Evolutionary conservation across 1,284 basidiomycete genomes (phyloP).

Genomic region (Boletus semigastroideus): DNA sequence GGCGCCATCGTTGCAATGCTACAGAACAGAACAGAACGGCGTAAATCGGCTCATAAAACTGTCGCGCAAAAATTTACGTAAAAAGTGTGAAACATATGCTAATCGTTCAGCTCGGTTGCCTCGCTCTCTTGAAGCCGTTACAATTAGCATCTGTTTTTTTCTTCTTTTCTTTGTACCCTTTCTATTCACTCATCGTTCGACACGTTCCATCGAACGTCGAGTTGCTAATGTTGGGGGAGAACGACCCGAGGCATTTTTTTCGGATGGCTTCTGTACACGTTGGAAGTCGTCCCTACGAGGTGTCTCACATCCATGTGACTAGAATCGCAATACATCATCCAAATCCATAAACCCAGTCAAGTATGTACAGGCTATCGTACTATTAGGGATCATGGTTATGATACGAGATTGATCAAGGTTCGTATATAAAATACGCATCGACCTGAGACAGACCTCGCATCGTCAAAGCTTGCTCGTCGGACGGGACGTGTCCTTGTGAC

Average conservation of each 20-base stretch:
- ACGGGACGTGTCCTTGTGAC: conserved; percentile 44
- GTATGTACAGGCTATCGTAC: conserved; percentile 10
- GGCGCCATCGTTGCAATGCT: conserved; percentile 16
- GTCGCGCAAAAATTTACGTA: conserved; percentile 18
- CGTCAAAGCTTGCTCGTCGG: background rate
- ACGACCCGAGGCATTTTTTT: conserved; percentile 47
- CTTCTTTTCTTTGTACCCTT: conserved; percentile 15
- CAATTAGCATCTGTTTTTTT: no score
- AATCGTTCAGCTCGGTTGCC: background rate
- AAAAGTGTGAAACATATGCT: conserved; percentile 1
- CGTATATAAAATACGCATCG: background rate
- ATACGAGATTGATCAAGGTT: background rate
- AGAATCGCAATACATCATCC: no score
- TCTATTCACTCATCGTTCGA: conserved; percentile 37
- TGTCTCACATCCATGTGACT: conserved; percentile 45
- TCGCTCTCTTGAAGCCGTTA: no score
- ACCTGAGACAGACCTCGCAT: background rate
- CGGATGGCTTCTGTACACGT: conserved; percentile 40
- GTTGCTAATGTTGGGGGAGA: conserved; percentile 50
- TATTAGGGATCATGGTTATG: background rate
- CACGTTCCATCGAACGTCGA: conserved; percentile 38
- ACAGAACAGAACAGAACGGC: background rate
- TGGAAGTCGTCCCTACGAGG: conserved; percentile 53
- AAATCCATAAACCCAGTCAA: background rate
- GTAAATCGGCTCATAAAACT: conserved; percentile 2